Evolutionary conservation across 2,329 filamentous ascomycete species (phyloP).

Genomic region (Raffaelea albimanens): DNA sequence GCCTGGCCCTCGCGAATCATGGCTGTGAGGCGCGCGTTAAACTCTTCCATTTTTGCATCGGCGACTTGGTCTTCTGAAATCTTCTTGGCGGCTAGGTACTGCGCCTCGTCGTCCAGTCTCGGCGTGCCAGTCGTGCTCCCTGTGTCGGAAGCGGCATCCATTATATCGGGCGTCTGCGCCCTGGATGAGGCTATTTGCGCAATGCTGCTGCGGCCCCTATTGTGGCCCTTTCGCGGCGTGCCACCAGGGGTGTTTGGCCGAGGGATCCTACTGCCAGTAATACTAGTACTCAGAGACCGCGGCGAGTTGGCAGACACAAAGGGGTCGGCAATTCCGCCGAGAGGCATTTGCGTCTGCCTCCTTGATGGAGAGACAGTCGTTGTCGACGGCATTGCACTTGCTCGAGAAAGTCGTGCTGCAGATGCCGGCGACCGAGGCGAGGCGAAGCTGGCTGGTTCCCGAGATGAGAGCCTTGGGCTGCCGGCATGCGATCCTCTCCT

Average conservation of each 20-base stretch:
- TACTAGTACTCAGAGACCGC: no score
- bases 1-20: slow-evolving; percentile 87
- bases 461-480: slow-evolving; percentile 28
- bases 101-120: slow-evolving; percentile 60
- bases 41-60: slow-evolving; percentile 67
- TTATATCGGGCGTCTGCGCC: no score
- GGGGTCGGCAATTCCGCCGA: slow-evolving; percentile 2
- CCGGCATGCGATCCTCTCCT: slow-evolving; percentile 35
- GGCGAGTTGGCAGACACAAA: slow-evolving; percentile 4
- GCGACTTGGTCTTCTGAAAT: slow-evolving; percentile 66
- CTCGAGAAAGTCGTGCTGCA: slow-evolving; percentile 20
- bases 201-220: no score
- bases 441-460: slow-evolving; percentile 44
- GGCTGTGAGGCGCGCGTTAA: slow-evolving; percentile 70
- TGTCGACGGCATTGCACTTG: slow-evolving; percentile 1
- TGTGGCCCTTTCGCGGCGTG: no score
- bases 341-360: slow-evolving; percentile 26
- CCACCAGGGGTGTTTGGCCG: no score
- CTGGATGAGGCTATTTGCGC: no score
- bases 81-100: slow-evolving; percentile 61
- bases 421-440: slow-evolving; percentile 31
- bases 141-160: no score
- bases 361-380: slow-evolving; percentile 24
- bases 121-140: no score
- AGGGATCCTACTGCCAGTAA: no score